A percentile compares a stretch with the other conserved stretches of the same genome.
phyloP scores from a whole-genome alignment of 352 stramenopile species.

The Globisporangium barbulae region DNA sequence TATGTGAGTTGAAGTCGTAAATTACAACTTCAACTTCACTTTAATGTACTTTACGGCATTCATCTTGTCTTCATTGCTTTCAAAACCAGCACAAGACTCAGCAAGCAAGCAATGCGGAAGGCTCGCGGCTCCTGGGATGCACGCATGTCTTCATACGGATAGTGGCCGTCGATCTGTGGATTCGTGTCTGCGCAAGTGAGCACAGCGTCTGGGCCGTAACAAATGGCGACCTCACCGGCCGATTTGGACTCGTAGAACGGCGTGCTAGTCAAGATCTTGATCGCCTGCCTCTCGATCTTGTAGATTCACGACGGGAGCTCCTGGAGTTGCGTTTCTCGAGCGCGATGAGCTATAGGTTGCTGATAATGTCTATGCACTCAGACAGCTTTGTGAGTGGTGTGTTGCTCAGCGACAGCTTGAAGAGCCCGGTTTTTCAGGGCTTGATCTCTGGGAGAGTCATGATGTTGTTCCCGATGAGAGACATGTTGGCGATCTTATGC shows the following conservation, averaged over 20 bases:
- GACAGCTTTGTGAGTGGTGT: background rate
- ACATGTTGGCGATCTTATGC: conserved; percentile 8
- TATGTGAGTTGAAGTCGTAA: background rate
- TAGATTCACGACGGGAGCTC: conserved; percentile 11
- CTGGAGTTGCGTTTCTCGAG: conserved; percentile 16
- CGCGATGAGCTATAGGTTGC: conserved; percentile 1
- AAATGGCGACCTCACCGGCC: background rate
- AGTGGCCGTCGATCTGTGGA: background rate
- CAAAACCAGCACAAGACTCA: background rate
- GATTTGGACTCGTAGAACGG: conserved; percentile 13
- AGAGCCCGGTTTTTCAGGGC: background rate
- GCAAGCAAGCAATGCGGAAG: background rate
- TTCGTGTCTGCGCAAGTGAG: conserved; percentile 15
- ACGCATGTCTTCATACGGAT: conserved; percentile 11
- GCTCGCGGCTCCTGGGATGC: background rate
- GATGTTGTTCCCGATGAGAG: conserved; percentile 8
- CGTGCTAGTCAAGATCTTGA: conserved; percentile 5
- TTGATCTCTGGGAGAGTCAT: background rate
- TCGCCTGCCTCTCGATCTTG: background rate
- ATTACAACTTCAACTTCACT: too few relatives aligned
- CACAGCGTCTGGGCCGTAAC: background rate
- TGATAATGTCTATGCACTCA: background rate
- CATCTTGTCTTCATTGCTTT: background rate
- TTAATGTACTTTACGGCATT: too few relatives aligned
- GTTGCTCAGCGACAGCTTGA: background rate